Conservation (phyloP, 768 basidiomycete genomes). For the Leccinellum rugosiceps region DNA sequence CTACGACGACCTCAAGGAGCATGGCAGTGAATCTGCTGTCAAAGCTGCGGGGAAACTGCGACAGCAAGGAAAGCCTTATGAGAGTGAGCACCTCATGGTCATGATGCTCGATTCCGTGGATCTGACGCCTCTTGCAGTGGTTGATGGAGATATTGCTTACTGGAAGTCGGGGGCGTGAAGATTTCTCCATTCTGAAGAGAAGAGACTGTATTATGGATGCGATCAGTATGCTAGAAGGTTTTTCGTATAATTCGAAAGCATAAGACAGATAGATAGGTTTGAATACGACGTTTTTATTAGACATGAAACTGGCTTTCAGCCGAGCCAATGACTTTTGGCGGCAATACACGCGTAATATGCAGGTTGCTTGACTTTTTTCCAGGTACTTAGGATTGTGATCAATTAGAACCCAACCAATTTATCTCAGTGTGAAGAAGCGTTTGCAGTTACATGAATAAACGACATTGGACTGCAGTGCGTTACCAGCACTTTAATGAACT, state of each 20-base stretch:
- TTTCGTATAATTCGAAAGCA: constrained; percentile 10
- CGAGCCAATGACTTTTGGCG: not conserved
- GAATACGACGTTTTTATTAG: not conserved
- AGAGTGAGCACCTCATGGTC: constrained; percentile 54
- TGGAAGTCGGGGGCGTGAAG: constrained; percentile 73
- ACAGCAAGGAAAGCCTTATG: constrained; percentile 97
- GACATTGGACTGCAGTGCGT: not conserved
- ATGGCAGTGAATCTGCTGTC: constrained; percentile 86
- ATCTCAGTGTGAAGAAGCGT: not conserved
- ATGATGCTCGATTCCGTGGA: not conserved
- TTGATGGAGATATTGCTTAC: constrained; percentile 88
- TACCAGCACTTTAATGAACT: not conserved
- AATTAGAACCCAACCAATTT: too few species aligned
- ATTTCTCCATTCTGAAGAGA: not conserved
- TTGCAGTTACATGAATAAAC: too few species aligned
- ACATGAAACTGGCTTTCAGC: not conserved
- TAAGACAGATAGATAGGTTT: not conserved
- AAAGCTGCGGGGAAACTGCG: constrained; percentile 93
- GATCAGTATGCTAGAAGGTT: constrained; percentile 9
- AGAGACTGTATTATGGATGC: constrained; percentile 7
- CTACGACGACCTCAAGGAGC: constrained; percentile 85
- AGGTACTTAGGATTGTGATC: too few species aligned
- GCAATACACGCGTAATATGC: not conserved
- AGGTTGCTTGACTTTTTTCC: not conserved
- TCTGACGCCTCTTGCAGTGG: constrained; percentile 45